Evolutionary conservation across 441 rosid species (phyloP), one percentile per base, ranked within the genome.

Genomic region (Mallotus japonicus): DNA sequence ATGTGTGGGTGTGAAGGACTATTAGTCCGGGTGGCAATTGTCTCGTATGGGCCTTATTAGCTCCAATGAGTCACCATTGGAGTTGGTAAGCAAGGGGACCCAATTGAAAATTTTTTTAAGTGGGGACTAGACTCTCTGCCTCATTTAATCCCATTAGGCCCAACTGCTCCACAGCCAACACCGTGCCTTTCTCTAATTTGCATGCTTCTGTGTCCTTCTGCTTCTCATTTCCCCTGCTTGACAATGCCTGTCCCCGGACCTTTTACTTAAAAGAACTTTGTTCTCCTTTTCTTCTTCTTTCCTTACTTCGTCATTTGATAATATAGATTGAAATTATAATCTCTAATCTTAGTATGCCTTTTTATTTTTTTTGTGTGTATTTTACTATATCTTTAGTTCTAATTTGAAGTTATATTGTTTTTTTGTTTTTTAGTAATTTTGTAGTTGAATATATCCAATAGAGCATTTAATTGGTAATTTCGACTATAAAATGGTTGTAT

Each of bases 61-160:
- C 13, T 16, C 57, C 44, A n/a, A 34, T 4, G 8, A 6, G 70
- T 75, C 77, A 9, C 24, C 3, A 47, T 58, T 50, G 4, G 51
- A 49, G 75, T 74, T 62, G 77, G 73, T 75, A 37, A 59, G 46
- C 22, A 28, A 16, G 32, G 28, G 77, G 74, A 19, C 76, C 81
- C 72, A 62, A 51, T 50, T 20, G n/a, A 56, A 19, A 1, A 0
- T 6, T 15, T 0, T 72, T 58, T 51, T 8, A 14, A 0, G 34
- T 1, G 28, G 51, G 76, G 78, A 56, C 63, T 79, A 17, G 22
- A 53, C 22, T 46, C 5, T 53, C 5, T 42, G 32, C 64, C 7
- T 42, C 54, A 8, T 24, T 34, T 44, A 24, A 47, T 53, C 8
- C 15, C 16, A 60, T 37, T 8, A 50, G 71, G 77, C 76, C 79